phyloP scores from a whole-genome alignment of 208 protist genomes.

The Porcisia hertigi region DNA sequence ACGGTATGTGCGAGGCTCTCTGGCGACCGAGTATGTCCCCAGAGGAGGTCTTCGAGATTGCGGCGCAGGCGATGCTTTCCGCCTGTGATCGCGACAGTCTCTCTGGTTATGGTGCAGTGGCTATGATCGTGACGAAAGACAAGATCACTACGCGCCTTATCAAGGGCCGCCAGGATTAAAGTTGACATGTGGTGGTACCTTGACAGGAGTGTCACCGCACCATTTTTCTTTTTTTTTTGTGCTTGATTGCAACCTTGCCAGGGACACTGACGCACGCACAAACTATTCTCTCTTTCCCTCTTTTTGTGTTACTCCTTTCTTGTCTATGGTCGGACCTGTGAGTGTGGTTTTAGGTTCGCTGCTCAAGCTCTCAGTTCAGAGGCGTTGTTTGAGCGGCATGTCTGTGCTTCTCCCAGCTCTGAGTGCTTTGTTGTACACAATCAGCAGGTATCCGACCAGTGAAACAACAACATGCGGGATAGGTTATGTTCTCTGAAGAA shows the following conservation, averaged over 20 bases:
- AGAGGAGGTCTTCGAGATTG: constrained; percentile 98
- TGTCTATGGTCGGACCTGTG: not conserved
- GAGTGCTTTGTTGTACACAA: not conserved
- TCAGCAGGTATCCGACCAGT: not conserved
- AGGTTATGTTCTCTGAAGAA: not conserved
- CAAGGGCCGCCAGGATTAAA: constrained; percentile 87
- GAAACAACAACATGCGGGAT: not conserved
- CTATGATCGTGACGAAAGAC: constrained; percentile 88
- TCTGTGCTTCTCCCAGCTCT: not conserved
- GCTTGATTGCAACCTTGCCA: not conserved
- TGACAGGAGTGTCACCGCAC: too few species aligned
- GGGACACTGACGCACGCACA: not conserved
- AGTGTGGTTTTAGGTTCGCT: not conserved
- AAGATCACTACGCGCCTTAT: constrained; percentile 86
- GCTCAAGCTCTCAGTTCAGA: constrained; percentile 7
- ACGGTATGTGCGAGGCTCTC: constrained; percentile 98
- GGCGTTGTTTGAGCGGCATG: not conserved
- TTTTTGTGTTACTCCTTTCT: not conserved
- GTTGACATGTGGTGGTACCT: too few species aligned
- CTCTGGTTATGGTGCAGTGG: constrained; percentile 97
- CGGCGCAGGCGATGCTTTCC: constrained; percentile 94
- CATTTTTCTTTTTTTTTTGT: not conserved
- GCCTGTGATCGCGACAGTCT: constrained; percentile 97
- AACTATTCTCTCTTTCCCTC: not conserved
- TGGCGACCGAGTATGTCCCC: constrained; percentile 93